Percentiles rank a stretch among this genome's conserved stretches.
These are phyloP conservation scores for Aspergillus brasiliensis DNA, from an alignment of 2,329 filamentous ascomycete genomes.

Conservation along the genomic window DNA sequence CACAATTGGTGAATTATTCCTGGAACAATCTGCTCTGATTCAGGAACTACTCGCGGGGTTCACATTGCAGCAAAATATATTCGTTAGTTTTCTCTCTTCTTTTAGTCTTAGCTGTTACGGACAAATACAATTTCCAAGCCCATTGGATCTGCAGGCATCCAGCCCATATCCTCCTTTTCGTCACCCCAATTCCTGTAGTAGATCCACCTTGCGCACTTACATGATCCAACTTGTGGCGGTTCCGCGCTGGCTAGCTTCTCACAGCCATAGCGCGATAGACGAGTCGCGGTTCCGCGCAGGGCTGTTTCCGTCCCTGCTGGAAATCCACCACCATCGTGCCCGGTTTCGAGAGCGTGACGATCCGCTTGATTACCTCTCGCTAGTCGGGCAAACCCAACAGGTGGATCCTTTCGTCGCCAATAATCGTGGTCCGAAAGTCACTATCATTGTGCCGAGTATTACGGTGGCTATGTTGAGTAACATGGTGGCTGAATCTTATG, in stretches of 20 bases:
- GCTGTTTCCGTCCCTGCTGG: no score
- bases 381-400: no score
- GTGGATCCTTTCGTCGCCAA: not conserved
- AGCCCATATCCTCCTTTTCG: not conserved
- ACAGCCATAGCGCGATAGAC: not conserved
- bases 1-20: slow-evolving; percentile 12
- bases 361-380: no score
- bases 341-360: no score
- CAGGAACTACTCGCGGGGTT: not conserved
- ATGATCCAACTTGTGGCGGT: not conserved
- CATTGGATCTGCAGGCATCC: not conserved
- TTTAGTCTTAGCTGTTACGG: not conserved
- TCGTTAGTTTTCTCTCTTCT: not conserved
- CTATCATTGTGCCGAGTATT: no score
- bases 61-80: not conserved
- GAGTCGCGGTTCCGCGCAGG: not conserved
- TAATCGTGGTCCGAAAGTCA: not conserved
- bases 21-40: not conserved
- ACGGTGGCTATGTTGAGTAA: no score
- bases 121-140: not conserved
- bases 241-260: no score
- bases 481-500: no score
- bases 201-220: not conserved
- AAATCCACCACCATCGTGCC: no score
- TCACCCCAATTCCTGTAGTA: not conserved